These are phyloP conservation scores for Ceratocystis alfenasii DNA, from an alignment of 2,329 filamentous ascomycete genomes.

Conservation along the genomic window DNA sequence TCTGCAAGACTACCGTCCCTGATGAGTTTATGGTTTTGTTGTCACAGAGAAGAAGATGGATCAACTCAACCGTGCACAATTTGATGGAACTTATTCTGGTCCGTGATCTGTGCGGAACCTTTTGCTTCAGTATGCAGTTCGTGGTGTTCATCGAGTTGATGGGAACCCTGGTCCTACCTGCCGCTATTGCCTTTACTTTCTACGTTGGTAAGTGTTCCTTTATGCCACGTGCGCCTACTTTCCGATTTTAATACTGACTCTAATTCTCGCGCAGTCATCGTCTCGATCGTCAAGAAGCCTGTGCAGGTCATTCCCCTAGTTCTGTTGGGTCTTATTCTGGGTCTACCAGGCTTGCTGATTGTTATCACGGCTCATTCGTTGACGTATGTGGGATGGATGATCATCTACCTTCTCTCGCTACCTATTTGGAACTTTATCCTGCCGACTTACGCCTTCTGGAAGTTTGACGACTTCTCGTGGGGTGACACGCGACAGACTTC, in stretches of 20 bases:
- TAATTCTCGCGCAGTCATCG: conserved; percentile 48
- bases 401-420: conserved; percentile 84
- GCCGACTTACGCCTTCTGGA: conserved; percentile 93
- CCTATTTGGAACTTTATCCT: conserved; percentile 97
- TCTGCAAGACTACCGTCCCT: conserved; percentile 96
- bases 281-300: conserved; percentile 64
- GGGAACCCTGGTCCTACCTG: conserved; percentile 86
- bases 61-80: conserved; percentile 98
- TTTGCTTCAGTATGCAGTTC: conserved; percentile 99
- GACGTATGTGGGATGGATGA: conserved; percentile 92
- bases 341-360: conserved; percentile 83
- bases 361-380: conserved; percentile 85
- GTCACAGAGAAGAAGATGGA: conserved; percentile 93
- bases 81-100: conserved; percentile 95
- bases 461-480: conserved; percentile 99
- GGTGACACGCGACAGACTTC: conserved; percentile 95
- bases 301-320: conserved; percentile 84
- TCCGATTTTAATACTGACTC: conserved; percentile 17
- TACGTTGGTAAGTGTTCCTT: conserved; percentile 62
- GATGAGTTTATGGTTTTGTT: conserved; percentile 84
- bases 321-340: conserved; percentile 78
- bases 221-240: conserved; percentile 14
- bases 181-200: conserved; percentile 91
- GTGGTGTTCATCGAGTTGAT: conserved; percentile 91
- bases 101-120: conserved; percentile 90